Evolutionary conservation across 2,329 filamentous ascomycete genomes (phyloP), one percentile per base, ranked within the genome.

Genomic region (Periconia macrospinosa): DNA sequence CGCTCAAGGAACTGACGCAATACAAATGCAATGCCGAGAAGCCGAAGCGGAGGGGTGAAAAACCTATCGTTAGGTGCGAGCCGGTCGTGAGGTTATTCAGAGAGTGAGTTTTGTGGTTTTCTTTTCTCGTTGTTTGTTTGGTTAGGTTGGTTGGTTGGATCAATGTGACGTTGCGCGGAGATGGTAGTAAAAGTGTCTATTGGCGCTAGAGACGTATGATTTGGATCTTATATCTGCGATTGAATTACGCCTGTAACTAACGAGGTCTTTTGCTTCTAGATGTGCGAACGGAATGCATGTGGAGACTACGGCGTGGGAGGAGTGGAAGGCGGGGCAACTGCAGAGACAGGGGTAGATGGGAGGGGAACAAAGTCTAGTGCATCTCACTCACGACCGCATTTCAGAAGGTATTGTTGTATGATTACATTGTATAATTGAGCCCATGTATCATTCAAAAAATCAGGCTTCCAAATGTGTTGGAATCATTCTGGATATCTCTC

Each of bases 221-320:
- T 9, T 30, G 42, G 17, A 42, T 18, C 11, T n/a, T 37, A n/a
- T 3, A 27, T 27, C 5, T 27, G 23, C 23, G 23, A 27, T 27
- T 27, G 23, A 37, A n/a, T n/a, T 37, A 37, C 11, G 5, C 3
- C 33, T 37, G 33, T 37, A 37, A 27, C 33, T 37, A 10, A 37
- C 33, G 27, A 10, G 46, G 35, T 55, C n/a, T 30, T 51, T 23
- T 14, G 9, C 41, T 17, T 20, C 9, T 60, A 82, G 77, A 60
- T 81, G 83, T 67, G 78, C 77, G 23, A 75, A 78, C 61, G 82
- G 82, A 18, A 67, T 86, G 61, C 83, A 79, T 45, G 81, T 86
- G 14, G 85, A 87, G 69, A 87, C 84, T 33, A 87, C 85, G 35
- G 76, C 78, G 46, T 85, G 82, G 83, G 84, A 86, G 65, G 76